Percentiles rank a stretch among this genome's conserved stretches.
These are phyloP conservation scores for Aspergillus japonicus DNA, from an alignment of 2,329 filamentous ascomycete species.

Conservation along the genomic window DNA sequence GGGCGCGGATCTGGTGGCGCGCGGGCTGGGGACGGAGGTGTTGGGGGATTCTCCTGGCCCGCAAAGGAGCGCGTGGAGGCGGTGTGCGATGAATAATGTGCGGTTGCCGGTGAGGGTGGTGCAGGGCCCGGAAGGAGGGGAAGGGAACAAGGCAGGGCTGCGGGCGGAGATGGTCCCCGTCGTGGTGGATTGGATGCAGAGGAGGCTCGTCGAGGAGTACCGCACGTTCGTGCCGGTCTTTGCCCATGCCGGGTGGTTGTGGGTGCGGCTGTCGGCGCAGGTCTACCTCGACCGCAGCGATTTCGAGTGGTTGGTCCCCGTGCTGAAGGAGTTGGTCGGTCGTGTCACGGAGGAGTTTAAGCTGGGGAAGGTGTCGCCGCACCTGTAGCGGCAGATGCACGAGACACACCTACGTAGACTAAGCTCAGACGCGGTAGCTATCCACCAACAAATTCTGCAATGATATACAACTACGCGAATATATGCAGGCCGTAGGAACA, in stretches of 20 bases:
- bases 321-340: constrained; percentile 58
- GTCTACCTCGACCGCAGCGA: constrained; percentile 79
- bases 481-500: constrained; percentile 16
- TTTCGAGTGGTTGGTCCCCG: constrained; percentile 67
- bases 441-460: not conserved
- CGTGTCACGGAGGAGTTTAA: constrained; percentile 47
- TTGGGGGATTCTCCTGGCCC: constrained; percentile 52
- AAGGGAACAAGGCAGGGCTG: constrained; percentile 3
- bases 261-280: constrained; percentile 74
- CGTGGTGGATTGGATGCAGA: constrained; percentile 59
- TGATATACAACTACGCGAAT: constrained; percentile 19
- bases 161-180: constrained; percentile 37
- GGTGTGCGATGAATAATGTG: constrained; percentile 72
- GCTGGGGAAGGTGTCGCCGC: too few species aligned
- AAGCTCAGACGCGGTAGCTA: too few species aligned
- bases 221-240: constrained; percentile 70
- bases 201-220: constrained; percentile 56
- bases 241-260: constrained; percentile 61
- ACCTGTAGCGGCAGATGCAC: too few species aligned
- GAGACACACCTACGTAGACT: too few species aligned
- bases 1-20: constrained; percentile 62
- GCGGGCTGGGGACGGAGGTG: constrained; percentile 66
- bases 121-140: not conserved
- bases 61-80: constrained; percentile 47
- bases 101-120: constrained; percentile 61